Evolutionary conservation across 176 grass and related monocot species (phyloP).

Genomic region (Canna indica): DNA sequence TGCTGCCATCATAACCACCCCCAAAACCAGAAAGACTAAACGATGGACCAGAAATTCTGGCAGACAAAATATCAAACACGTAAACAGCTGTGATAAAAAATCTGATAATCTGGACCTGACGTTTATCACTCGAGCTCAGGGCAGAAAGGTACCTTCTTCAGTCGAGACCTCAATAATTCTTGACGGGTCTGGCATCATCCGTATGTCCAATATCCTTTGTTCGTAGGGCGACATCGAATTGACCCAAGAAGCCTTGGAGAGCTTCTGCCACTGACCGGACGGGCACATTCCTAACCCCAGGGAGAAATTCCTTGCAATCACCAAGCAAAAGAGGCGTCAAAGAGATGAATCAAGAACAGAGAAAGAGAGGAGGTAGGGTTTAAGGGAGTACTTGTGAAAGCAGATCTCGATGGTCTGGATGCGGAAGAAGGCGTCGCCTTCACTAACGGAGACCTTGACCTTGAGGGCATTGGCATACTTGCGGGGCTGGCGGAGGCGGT

Average conservation of each 20-base stretch:
- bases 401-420: conserved; percentile 61
- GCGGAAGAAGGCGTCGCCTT: conserved; percentile 26
- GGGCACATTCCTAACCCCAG: conserved; percentile 59
- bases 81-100: neutral
- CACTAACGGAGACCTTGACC: conserved; percentile 32
- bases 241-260: conserved; percentile 54
- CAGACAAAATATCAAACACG: neutral
- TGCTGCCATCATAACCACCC: conserved; percentile 54
- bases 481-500: conserved; percentile 52
- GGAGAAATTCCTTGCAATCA: conserved; percentile 53
- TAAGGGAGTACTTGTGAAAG: conserved; percentile 54
- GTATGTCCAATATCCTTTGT: conserved; percentile 54
- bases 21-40: conserved; percentile 74
- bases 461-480: conserved; percentile 61
- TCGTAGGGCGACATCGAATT: conserved; percentile 66
- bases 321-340: neutral
- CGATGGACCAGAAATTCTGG: conserved; percentile 70
- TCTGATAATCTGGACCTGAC: neutral
- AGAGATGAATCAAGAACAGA: neutral
- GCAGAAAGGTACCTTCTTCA: conserved; percentile 45
- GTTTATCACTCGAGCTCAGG: neutral
- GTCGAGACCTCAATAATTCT: conserved; percentile 48
- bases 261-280: conserved; percentile 59
- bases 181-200: conserved; percentile 50
- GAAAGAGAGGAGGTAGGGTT: conserved; percentile 17